Base-by-base conservation (phyloP, 331 rosid genomes). In the Arachis monticola region DNA sequence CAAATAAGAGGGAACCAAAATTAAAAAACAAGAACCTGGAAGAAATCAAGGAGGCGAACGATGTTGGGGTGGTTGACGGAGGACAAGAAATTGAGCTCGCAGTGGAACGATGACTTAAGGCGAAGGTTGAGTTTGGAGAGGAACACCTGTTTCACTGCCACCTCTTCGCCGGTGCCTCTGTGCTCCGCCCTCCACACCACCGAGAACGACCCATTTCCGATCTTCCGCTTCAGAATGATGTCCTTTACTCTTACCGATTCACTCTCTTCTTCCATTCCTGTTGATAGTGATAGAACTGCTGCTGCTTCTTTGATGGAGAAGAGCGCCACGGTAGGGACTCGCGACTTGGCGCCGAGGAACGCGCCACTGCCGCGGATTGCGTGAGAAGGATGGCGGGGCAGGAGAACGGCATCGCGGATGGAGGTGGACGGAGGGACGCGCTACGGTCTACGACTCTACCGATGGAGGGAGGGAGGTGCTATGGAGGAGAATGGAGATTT, bases 1-100 rank as follows among this genome's bases (percentile, higher is more conserved):
- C 13, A 22, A 12, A 62, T 22, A 30, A 45, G n/a, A 2, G 5
- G 22, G 14, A 22, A 9, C 50, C 10, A 5, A 70, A 32, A 2
- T n/a, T 31, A 46, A 55, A 3, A 9, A 1, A 1, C 0, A 12
- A 30, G 30, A 47, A 89, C 93, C 87, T 79, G 85, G 65, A 89
- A 85, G 69, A 77, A 67, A 35, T 77, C 12, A 58, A 83, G 62
- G 69, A 89, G 89, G 67, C 78, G 87, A 78, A 86, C 13, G 51
- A 86, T 83, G 65, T 86, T 83, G 31, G 91, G 89, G 65, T 89
- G 93, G 32, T 69, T 77, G 35, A 86, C 87, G 10, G 93, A 84
- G 64, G 89, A 86, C 52, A 89, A 72, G 80, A 89, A 86, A 60
- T 72, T 68, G 79, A 85, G 70, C 75, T 86, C 91, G 47, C 84